A percentile compares a stretch with the other conserved stretches of the same genome.
These are phyloP conservation scores for Glycyrrhiza uralensis DNA, from an alignment of 306 rosid genomes.

Conservation along the genomic window DNA sequence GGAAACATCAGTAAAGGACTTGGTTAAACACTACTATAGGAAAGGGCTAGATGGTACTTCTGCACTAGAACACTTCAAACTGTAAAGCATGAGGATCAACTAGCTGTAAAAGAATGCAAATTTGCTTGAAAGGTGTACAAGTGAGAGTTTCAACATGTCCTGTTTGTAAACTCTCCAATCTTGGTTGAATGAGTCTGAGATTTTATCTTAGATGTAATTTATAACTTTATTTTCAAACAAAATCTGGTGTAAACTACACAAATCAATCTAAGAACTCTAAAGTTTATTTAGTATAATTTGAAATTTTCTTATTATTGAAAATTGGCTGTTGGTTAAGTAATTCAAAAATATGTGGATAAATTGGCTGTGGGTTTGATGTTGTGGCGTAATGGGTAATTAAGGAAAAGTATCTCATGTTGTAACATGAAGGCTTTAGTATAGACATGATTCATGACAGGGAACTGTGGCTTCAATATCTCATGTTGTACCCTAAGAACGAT, in stretches of 20 bases:
- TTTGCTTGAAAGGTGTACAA: neutral
- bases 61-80: slow-evolving; percentile 1
- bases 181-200: neutral
- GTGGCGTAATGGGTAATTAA: neutral
- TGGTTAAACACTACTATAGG: neutral
- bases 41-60: slow-evolving; percentile 14
- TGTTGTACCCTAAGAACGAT: no score
- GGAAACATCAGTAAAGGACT: neutral
- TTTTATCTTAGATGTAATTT: neutral
- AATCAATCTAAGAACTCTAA: neutral
- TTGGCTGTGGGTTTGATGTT: neutral
- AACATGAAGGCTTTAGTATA: no score
- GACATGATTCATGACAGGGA: no score
- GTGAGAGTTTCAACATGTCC: neutral
- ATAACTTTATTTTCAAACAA: neutral
- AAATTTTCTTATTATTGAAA: neutral
- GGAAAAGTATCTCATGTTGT: neutral
- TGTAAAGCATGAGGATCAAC: neutral
- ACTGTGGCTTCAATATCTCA: no score
- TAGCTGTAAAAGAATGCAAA: neutral
- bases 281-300: neutral
- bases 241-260: neutral
- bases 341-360: no score
- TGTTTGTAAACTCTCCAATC: neutral
- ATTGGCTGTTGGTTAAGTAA: neutral